phyloP scores from a whole-genome alignment of 2,329 filamentous ascomycete genomes.

The Cercospora sp. region DNA sequence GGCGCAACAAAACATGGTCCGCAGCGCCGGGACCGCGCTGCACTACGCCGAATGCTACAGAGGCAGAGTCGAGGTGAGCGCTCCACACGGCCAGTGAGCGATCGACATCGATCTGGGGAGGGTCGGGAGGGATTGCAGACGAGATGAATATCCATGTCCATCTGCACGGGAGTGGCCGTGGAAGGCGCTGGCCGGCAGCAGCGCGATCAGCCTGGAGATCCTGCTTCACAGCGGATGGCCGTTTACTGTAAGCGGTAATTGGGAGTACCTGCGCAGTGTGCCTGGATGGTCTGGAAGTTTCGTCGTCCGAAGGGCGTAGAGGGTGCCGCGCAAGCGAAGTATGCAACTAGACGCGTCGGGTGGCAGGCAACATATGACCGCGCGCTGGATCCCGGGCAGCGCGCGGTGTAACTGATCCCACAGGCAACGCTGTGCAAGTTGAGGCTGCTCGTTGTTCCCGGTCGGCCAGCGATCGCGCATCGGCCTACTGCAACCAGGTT shows the following conservation, averaged over 20 bases:
- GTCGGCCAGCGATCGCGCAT: background rate
- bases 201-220: conserved; percentile 21
- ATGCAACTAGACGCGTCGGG: conserved; percentile 8
- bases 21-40: conserved; percentile 15
- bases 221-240: background rate
- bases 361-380: background rate
- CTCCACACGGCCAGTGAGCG: conserved; percentile 13
- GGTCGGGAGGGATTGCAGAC: conserved; percentile 21
- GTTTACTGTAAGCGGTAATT: background rate
- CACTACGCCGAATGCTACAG: conserved; percentile 12
- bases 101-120: conserved; percentile 24
- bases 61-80: conserved; percentile 4
- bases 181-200: conserved; percentile 14
- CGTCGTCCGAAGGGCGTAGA: background rate
- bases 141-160: conserved; percentile 16
- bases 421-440: conserved; percentile 12
- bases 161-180: conserved; percentile 24
- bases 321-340: conserved; percentile 9
- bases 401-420: background rate
- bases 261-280: background rate
- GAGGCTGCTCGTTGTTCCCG: conserved; percentile 1
- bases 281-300: conserved; percentile 19
- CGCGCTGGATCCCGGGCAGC: background rate
- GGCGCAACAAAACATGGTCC: conserved; percentile 10
- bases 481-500: conserved; percentile 9